Conservation (phyloP, 306 rosid genomes). For the Carpinus viminea region DNA sequence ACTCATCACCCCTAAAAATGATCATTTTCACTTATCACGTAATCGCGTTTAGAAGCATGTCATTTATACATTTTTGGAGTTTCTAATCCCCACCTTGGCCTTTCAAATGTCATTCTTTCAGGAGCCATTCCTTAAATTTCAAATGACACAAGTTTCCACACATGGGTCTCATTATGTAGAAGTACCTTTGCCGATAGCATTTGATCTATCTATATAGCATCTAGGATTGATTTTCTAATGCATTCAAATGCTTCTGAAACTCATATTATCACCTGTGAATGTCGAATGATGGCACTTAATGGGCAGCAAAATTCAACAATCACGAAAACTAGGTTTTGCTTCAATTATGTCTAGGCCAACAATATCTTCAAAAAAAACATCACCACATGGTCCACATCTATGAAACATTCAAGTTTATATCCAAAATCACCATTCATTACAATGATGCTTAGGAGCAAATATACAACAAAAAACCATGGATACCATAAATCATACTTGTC, state of each 20-base stretch:
- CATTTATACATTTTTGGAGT: background rate
- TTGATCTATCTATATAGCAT: background rate
- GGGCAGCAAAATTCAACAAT: background rate
- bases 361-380: background rate
- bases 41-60: background rate
- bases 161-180: background rate
- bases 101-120: background rate
- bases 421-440: background rate
- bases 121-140: background rate
- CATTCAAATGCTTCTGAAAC: background rate
- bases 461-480: conserved; percentile 14
- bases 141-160: no score
- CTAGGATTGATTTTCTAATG: background rate
- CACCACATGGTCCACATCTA: background rate
- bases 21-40: background rate
- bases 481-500: conserved; percentile 1
- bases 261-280: background rate
- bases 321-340: background rate
- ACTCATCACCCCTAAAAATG: background rate
- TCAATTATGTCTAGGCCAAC: background rate
- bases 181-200: background rate
- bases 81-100: background rate
- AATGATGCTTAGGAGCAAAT: conserved; percentile 11
- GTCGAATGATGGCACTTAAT: background rate
- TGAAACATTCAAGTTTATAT: background rate